phyloP scores from a whole-genome alignment of 306 rosid species.

The peach (Prunus persica) region Prunus_persica_NCBIv2 NC_034011.1:26811001-26811500 shows the following conservation, averaged over 20 bases:
- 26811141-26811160: too few relatives aligned
- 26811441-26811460: neutral
- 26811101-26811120: too few relatives aligned
- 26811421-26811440: neutral
- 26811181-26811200: neutral
- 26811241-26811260: neutral
- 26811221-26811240: neutral
- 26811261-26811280: neutral
- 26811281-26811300: neutral
- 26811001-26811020: too few relatives aligned
- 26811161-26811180: neutral
- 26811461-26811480: neutral
- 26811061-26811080: too few relatives aligned
- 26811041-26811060: too few relatives aligned
- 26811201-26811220: neutral
- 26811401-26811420: neutral
- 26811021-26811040: too few relatives aligned
- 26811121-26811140: too few relatives aligned
- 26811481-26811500: neutral
- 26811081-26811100: too few relatives aligned
- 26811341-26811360: neutral
- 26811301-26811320: neutral
- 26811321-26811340: neutral
- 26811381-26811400: neutral
- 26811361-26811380: conserved; percentile 16